These are phyloP conservation scores for Triangularia setosa DNA, from an alignment of 2,329 filamentous ascomycete species.

Conservation along the genomic window DNA sequence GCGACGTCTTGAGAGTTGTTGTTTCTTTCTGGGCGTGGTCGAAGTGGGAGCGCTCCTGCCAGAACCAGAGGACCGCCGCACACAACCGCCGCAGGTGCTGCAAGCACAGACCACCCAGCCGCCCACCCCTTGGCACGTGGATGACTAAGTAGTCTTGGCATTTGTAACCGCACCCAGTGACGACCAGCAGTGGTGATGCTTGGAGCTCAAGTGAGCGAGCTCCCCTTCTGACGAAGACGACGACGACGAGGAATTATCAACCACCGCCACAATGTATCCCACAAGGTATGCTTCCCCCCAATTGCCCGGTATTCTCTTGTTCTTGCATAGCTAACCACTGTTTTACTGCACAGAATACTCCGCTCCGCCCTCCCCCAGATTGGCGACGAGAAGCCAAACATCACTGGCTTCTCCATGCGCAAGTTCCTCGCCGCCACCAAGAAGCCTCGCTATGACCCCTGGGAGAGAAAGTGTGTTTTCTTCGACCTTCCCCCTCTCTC, in stretches of 20 bases:
- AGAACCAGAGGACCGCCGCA: not conserved
- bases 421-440: conserved; percentile 71
- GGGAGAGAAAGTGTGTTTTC: conserved; percentile 57
- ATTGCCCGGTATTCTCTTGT: not conserved
- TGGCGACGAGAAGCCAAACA: conserved; percentile 60
- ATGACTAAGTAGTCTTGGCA: conserved; percentile 7
- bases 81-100: not conserved
- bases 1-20: not conserved
- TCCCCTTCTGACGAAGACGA: not conserved
- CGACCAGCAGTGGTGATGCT: conserved; percentile 1
- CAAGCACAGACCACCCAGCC: not conserved
- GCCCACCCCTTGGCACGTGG: not conserved
- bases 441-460: conserved; percentile 60
- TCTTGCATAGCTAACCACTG: not conserved
- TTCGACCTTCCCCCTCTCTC: not conserved
- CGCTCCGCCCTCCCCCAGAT: conserved; percentile 36
- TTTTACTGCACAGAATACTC: conserved; percentile 40
- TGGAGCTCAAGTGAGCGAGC: conserved; percentile 12
- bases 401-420: conserved; percentile 88
- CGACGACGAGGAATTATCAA: conserved; percentile 24
- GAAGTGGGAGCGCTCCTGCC: not conserved
- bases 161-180: not conserved
- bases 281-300: conserved; percentile 23
- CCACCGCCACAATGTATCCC: conserved; percentile 29
- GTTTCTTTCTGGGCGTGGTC: not conserved